Conservation (phyloP, 1,284 basidiomycete species). For the Crucibulum cyathiforme region DNA sequence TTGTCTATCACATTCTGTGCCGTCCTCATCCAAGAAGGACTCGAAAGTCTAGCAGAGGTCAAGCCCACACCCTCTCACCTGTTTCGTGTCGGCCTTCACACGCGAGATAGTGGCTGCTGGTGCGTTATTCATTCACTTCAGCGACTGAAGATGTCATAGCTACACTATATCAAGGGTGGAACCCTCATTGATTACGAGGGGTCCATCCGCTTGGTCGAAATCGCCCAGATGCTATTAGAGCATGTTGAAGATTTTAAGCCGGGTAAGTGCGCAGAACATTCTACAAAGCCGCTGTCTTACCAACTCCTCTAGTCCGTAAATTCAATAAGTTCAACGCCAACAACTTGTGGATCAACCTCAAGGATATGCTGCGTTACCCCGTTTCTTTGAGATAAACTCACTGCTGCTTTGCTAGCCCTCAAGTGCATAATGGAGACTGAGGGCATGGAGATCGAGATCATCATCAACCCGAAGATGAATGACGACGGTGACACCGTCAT, state of each 20-base stretch:
- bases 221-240: conserved; percentile 97
- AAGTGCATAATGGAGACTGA: conserved; percentile 95
- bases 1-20: too few species aligned
- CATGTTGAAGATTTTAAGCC: conserved; percentile 99
- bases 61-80: too few species aligned
- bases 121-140: too few species aligned
- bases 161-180: conserved; percentile 80
- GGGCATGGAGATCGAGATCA: conserved; percentile 91
- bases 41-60: too few species aligned
- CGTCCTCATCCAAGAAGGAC: too few species aligned
- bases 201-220: conserved; percentile 92
- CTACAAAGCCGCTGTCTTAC: conserved; percentile 6
- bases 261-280: conserved; percentile 38
- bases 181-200: conserved; percentile 97
- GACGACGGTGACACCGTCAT: conserved; percentile 91
- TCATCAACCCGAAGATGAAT: conserved; percentile 93
- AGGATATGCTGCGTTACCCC: conserved; percentile 46
- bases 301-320: conserved; percentile 68
- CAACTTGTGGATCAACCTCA: conserved; percentile 97
- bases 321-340: conserved; percentile 99
- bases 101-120: too few species aligned
- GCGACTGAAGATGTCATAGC: too few species aligned
- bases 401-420: conserved; percentile 58
- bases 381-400: conserved; percentile 1
- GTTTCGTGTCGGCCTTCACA: too few species aligned